phyloP scores from a whole-genome alignment of 805 yeast species.

The Zygosaccharomyces siamensis region DNA sequence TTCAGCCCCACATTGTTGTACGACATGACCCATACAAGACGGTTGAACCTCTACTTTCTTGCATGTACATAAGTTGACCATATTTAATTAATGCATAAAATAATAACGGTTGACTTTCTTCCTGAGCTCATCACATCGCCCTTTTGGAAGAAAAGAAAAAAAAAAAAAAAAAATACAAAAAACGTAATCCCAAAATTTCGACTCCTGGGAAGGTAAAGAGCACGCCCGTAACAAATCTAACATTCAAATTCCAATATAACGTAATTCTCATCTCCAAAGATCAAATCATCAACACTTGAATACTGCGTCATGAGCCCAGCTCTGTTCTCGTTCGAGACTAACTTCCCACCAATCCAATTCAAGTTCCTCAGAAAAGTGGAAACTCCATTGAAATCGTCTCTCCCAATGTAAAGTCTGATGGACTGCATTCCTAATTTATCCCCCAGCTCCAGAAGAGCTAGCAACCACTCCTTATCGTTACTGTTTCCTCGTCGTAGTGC shows the following conservation, averaged over 20 bases:
- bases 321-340: conserved; percentile 29
- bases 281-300: conserved; percentile 12
- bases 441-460: conserved; percentile 29
- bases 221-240: conserved; percentile 6
- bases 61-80: too few species aligned
- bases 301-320: not conserved
- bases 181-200: not conserved
- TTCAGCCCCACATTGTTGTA: conserved; percentile 32
- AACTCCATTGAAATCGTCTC: conserved; percentile 19
- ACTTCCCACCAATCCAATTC: conserved; percentile 33
- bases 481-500: conserved; percentile 9
- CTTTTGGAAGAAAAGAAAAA: not conserved
- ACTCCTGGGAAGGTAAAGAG: not conserved
- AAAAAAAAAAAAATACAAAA: not conserved
- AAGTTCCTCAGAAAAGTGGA: conserved; percentile 27
- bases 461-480: conserved; percentile 25
- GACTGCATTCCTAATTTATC: conserved; percentile 15
- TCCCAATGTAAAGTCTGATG: conserved; percentile 24
- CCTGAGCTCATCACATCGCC: not conserved
- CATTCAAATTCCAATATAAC: conserved; percentile 32
- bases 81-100: conserved; percentile 2
- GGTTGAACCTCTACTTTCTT: not conserved
- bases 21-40: conserved; percentile 19
- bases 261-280: conserved; percentile 28
- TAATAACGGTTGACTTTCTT: too few species aligned